These are phyloP conservation scores for Diaporthe ampelina DNA, from an alignment of 2,329 filamentous ascomycete genomes.

Conservation along the genomic window DNA sequence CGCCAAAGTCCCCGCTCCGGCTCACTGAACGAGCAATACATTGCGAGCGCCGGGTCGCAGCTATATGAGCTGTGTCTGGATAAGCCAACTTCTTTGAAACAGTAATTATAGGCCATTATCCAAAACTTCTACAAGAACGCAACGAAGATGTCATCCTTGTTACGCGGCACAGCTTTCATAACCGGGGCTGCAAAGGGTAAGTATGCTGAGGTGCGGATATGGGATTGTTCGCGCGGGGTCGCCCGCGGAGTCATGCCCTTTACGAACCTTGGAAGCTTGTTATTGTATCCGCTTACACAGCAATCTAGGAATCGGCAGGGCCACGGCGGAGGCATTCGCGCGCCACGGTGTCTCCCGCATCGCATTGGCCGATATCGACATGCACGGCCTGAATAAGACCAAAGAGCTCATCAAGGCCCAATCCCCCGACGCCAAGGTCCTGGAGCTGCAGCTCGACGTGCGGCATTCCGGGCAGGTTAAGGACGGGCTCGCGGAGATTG, in stretches of 20 bases:
- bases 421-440: background rate
- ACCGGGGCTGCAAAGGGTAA: conserved; percentile 21
- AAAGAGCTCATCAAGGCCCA: background rate
- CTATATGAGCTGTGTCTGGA: background rate
- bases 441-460: conserved; percentile 24
- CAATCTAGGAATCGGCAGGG: background rate
- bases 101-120: no score
- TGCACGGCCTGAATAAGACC: background rate
- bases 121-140: rapidly evolving
- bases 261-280: no score
- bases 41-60: no score
- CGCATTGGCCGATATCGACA: conserved; percentile 1
- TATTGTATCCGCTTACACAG: background rate
- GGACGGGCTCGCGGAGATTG: background rate
- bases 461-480: background rate
- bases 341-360: conserved; percentile 5
- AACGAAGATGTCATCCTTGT: background rate
- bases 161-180: conserved; percentile 13
- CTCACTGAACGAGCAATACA: background rate
- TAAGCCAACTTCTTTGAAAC: no score
- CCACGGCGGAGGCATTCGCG: conserved; percentile 2
- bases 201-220: background rate
- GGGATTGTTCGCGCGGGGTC: background rate
- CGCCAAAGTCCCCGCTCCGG: background rate
- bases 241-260: background rate